Conservation (phyloP, 352 stramenopile genomes). For the Pythium utonaiense region DNA sequence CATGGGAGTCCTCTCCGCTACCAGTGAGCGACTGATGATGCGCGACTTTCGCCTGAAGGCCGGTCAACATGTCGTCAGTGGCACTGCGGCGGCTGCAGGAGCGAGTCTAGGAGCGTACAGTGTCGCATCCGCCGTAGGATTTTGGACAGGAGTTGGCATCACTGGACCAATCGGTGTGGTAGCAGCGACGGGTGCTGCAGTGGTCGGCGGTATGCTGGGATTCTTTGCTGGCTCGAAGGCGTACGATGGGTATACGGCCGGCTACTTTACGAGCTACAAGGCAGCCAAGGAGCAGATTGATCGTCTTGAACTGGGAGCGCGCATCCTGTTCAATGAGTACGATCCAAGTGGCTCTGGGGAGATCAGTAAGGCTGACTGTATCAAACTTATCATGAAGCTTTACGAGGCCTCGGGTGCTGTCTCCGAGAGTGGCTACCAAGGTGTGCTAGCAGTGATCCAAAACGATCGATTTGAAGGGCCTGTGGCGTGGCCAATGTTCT, state of each 20-base stretch:
- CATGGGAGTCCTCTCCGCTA: constrained; percentile 57
- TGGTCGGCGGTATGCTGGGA: constrained; percentile 78
- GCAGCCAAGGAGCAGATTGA: constrained; percentile 85
- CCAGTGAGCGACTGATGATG: constrained; percentile 82
- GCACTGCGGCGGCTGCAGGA: constrained; percentile 67
- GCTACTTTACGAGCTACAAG: constrained; percentile 75
- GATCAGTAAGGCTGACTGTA: constrained; percentile 71
- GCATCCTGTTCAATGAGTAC: constrained; percentile 84
- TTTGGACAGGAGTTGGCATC: constrained; percentile 81
- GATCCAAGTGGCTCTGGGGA: constrained; percentile 51
- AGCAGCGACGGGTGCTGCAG: constrained; percentile 68
- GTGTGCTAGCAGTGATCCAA: constrained; percentile 51
- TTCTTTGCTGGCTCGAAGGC: constrained; percentile 81
- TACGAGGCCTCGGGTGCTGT: constrained; percentile 70
- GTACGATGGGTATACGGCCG: constrained; percentile 65
- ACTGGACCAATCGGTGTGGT: constrained; percentile 73
- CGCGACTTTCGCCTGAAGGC: constrained; percentile 77
- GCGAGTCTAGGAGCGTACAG: constrained; percentile 74
- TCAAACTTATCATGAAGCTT: constrained; percentile 73
- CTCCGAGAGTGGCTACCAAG: constrained; percentile 58
- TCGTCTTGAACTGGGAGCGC: constrained; percentile 71
- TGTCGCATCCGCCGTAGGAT: constrained; percentile 59
- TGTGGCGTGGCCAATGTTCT: constrained; percentile 84
- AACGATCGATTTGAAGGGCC: constrained; percentile 58
- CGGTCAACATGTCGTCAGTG: constrained; percentile 76